Conservation (phyloP, 2,329 filamentous ascomycete genomes). For the Arthrobotrys iridis region DNA sequence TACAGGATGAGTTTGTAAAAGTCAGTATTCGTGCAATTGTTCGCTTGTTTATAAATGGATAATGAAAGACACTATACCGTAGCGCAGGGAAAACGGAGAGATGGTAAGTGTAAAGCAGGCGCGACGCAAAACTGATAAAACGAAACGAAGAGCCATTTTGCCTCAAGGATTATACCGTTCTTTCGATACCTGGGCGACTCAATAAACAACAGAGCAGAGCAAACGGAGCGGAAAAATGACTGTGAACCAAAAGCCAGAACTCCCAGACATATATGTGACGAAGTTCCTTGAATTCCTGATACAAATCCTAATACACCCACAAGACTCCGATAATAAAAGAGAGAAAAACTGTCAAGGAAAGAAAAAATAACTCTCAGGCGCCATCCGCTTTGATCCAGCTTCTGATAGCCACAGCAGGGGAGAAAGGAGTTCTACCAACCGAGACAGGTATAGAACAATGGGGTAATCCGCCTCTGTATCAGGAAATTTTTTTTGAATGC, state of each 20-base stretch:
- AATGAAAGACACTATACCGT: conserved; percentile 4
- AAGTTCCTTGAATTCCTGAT: conserved; percentile 18
- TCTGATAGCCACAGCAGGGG: not conserved
- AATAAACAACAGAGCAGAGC: not conserved
- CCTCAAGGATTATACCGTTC: not conserved
- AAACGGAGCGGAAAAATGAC: not conserved
- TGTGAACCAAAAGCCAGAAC: conserved; percentile 4
- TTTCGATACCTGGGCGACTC: not conserved
- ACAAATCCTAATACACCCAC: conserved; percentile 4
- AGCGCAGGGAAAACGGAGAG: not conserved
- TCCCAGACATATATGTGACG: not conserved
- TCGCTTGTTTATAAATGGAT: not conserved
- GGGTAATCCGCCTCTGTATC: not conserved
- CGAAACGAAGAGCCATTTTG: not conserved
- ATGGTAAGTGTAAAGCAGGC: not conserved
- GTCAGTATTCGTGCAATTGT: not conserved
- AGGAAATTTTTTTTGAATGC: not conserved
- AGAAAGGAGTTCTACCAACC: not conserved
- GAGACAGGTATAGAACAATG: conserved; percentile 1
- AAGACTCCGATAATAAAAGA: conserved; percentile 10
- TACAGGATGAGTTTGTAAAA: conserved; percentile 10
- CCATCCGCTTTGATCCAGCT: conserved; percentile 3
- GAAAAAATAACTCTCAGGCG: not conserved
- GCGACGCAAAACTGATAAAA: not conserved
- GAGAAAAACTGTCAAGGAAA: conserved; percentile 4